Percentiles rank a stretch among this genome's conserved stretches.
Evolutionary conservation across 495 filamentous ascomycete species (phyloP).

Genomic region (Ramalina intermedia): DNA sequence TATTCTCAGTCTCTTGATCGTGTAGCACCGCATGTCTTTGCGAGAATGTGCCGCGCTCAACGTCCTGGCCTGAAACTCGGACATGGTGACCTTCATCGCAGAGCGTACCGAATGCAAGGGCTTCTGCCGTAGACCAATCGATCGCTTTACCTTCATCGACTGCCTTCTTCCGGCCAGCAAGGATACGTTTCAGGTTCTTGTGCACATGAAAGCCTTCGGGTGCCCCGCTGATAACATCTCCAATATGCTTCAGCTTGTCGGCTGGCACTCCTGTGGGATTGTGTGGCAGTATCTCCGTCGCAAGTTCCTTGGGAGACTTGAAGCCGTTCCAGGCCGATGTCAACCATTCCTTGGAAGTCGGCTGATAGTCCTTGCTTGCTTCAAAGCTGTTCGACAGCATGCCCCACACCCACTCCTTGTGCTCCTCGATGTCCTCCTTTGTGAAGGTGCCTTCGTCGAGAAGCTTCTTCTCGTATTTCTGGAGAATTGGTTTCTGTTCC

Average conservation of each 20-base stretch:
- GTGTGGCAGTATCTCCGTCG: conserved; percentile 87
- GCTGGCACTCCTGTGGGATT: conserved; percentile 65
- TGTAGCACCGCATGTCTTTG: conserved; percentile 95
- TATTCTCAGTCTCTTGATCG: conserved; percentile 85
- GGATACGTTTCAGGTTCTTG: conserved; percentile 93
- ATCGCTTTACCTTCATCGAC: conserved; percentile 87
- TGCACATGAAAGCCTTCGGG: conserved; percentile 82
- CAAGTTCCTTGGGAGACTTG: conserved; percentile 96
- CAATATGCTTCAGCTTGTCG: conserved; percentile 63
- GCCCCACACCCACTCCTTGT: conserved; percentile 99
- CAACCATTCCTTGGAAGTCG: conserved; percentile 92
- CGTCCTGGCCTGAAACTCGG: conserved; percentile 93
- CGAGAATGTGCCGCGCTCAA: conserved; percentile 98
- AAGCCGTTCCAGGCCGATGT: conserved; percentile 98
- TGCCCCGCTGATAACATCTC: conserved; percentile 52
- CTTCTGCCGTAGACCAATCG: conserved; percentile 95
- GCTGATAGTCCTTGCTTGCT: conserved; percentile 93
- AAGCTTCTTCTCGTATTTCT: conserved; percentile 79
- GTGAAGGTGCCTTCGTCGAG: conserved; percentile 85
- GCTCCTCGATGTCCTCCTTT: conserved; percentile 94
- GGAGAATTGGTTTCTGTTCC: conserved; percentile 61
- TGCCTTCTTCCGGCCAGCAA: conserved; percentile 77
- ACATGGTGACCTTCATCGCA: conserved; percentile 90
- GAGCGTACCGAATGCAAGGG: conserved; percentile 84
- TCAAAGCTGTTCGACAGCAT: conserved; percentile 96